phyloP scores from a whole-genome alignment of 2,329 filamentous ascomycete genomes.

The Graphilbum sp. region DNA sequence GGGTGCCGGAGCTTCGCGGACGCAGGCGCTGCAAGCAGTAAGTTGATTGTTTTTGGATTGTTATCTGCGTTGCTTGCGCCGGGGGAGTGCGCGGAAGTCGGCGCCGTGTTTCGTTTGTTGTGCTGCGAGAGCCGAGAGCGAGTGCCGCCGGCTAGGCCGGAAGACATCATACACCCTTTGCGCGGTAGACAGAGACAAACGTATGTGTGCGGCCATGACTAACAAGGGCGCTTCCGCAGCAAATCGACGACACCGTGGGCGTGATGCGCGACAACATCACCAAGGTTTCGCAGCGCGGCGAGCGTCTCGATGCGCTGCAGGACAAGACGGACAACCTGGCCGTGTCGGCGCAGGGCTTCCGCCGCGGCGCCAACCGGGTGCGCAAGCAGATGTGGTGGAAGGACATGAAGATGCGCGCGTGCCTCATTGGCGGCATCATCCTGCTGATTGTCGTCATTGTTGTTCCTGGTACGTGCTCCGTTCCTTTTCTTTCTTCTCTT shows the following conservation, averaged over 20 bases:
- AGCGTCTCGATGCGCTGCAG: constrained; percentile 72
- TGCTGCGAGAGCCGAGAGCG: too few relatives aligned
- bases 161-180: too few relatives aligned
- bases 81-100: background rate
- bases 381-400: constrained; percentile 99
- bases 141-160: too few relatives aligned
- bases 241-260: constrained; percentile 92
- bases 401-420: constrained; percentile 99
- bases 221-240: constrained; percentile 31
- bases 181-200: too few relatives aligned
- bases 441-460: constrained; percentile 88
- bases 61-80: too few relatives aligned
- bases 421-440: constrained; percentile 79
- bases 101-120: background rate
- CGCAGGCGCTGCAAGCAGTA: constrained; percentile 68
- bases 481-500: background rate
- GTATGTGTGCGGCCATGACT: too few relatives aligned
- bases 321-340: constrained; percentile 93
- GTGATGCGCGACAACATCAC: constrained; percentile 97
- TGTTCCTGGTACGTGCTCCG: constrained; percentile 58
- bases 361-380: constrained; percentile 87
- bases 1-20: constrained; percentile 30
- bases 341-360: constrained; percentile 85
- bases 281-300: constrained; percentile 87
- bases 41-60: constrained; percentile 23